Evolutionary conservation across 2,329 filamentous ascomycete genomes (phyloP).

Genomic region (Colletotrichum kahawae): DNA sequence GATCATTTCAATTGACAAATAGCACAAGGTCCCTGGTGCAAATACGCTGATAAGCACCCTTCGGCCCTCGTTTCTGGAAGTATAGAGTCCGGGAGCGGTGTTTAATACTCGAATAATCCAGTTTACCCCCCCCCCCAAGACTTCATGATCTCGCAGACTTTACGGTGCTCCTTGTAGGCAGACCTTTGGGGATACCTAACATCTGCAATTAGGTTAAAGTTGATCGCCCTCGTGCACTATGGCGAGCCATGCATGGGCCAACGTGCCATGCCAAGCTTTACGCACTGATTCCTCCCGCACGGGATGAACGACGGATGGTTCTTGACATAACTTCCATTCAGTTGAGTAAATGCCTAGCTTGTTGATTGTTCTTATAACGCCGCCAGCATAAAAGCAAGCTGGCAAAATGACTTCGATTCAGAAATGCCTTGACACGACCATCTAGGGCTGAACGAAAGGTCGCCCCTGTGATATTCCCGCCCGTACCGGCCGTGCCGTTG

Average conservation of each 20-base stretch:
- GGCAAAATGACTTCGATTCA: background rate
- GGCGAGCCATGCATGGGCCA: background rate
- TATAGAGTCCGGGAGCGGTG: background rate
- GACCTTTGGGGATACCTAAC: accelerated
- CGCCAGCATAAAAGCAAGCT: background rate
- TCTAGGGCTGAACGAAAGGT: background rate
- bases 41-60: background rate
- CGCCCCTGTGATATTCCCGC: background rate
- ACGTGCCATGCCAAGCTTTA: background rate
- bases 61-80: accelerated
- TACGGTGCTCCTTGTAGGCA: background rate
- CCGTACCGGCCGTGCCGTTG: background rate
- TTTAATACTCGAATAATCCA: accelerated
- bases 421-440: background rate
- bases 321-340: background rate
- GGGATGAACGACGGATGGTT: background rate
- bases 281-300: background rate
- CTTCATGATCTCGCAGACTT: background rate
- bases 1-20: no score
- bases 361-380: accelerated
- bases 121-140: no score
- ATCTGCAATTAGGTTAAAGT: background rate
- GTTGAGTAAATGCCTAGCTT: background rate
- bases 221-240: background rate
- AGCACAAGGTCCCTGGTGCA: no score